Evolutionary conservation across 805 yeast species (phyloP).

Genomic region (Candida awuae): DNA sequence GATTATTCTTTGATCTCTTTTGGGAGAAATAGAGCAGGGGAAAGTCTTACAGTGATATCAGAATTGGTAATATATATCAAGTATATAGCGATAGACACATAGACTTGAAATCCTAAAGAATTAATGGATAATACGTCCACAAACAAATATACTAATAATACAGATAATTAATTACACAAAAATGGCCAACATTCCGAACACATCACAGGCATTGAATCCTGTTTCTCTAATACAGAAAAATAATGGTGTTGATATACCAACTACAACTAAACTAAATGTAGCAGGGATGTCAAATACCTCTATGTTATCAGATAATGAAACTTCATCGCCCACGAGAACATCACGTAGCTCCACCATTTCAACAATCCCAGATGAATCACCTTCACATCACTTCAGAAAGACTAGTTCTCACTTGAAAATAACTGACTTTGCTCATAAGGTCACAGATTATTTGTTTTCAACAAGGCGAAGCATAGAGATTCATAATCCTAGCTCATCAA

Average conservation of each 20-base stretch:
- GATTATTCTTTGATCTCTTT: no score
- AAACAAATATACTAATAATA: no score
- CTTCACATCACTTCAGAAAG: neutral
- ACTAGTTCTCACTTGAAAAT: slow-evolving; percentile 19
- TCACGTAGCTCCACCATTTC: slow-evolving; percentile 7
- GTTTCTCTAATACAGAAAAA: slow-evolving; percentile 1
- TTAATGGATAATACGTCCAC: no score
- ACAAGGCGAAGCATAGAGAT: slow-evolving; percentile 15
- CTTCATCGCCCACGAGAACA: slow-evolving; percentile 1
- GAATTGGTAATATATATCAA: no score
- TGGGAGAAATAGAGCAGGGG: no score
- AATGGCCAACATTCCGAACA: neutral
- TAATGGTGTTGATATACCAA: neutral
- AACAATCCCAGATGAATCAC: neutral
- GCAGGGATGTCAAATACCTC: neutral
- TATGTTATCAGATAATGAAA: neutral
- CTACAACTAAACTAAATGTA: slow-evolving; percentile 6
- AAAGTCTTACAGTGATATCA: no score
- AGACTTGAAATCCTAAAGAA: no score
- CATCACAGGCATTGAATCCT: slow-evolving; percentile 1
- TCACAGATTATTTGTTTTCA: slow-evolving; percentile 21
- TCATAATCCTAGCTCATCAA: slow-evolving; percentile 4
- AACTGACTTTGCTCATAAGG: slow-evolving; percentile 25
- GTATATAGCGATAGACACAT: no score
- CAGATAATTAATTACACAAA: no score